These are phyloP conservation scores for Aspergillus sojae DNA, from an alignment of 2,329 filamentous ascomycete genomes.

Conservation along the genomic window DNA sequence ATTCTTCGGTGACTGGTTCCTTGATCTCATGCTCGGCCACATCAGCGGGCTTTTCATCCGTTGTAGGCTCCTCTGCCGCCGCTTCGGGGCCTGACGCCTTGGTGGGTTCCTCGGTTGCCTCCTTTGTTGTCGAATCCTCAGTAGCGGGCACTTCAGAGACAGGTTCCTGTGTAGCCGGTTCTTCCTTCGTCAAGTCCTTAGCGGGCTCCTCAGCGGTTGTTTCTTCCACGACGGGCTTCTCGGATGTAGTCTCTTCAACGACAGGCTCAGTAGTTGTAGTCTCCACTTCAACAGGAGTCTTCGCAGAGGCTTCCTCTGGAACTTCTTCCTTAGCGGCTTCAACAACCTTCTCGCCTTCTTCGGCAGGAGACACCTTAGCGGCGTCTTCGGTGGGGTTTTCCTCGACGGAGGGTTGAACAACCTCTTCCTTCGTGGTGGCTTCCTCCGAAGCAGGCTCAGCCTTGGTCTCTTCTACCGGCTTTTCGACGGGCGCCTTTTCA, in stretches of 20 bases:
- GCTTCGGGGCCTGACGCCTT: constrained; percentile 9
- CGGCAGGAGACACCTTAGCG: constrained; percentile 6
- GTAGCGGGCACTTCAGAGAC: constrained; percentile 6
- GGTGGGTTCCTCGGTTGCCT: neutral
- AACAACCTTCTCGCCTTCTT: constrained; percentile 6
- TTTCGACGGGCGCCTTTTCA: constrained; percentile 1
- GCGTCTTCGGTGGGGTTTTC: constrained; percentile 11
- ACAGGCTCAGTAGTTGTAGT: constrained; percentile 7
- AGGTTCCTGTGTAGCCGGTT: neutral
- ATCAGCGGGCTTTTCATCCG: constrained; percentile 1
- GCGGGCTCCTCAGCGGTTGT: constrained; percentile 5
- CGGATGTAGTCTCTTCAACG: constrained; percentile 6
- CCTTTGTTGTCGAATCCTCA: constrained; percentile 1
- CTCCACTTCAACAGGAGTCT: constrained; percentile 7
- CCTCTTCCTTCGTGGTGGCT: neutral
- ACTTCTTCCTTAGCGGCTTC: constrained; percentile 6
- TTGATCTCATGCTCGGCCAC: constrained; percentile 5
- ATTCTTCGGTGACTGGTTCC: constrained; percentile 8
- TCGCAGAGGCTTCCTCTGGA: neutral
- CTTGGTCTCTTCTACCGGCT: neutral
- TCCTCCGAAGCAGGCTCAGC: neutral
- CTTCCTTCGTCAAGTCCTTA: constrained; percentile 6
- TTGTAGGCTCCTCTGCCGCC: neutral
- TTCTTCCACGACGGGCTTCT: constrained; percentile 1
- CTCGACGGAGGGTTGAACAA: constrained; percentile 2